Conservation (phyloP, 2,329 filamentous ascomycete genomes). For the Eutypella sp. region DNA sequence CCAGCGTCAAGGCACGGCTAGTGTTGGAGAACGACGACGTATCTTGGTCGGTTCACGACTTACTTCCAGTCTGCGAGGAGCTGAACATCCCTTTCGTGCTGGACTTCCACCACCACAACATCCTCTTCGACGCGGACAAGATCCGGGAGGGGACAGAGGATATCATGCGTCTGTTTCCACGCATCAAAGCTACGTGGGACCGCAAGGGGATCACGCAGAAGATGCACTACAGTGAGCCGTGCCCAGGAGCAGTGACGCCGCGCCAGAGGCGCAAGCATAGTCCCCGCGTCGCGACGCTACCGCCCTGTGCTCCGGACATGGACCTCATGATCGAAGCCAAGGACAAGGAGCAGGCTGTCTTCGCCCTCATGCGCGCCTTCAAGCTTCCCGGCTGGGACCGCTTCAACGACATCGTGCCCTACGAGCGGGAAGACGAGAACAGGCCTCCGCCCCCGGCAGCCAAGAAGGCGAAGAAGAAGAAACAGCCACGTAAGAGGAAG, state of each 20-base stretch:
- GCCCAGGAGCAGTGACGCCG: constrained; percentile 68
- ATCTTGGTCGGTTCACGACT: constrained; percentile 84
- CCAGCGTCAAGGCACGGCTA: constrained; percentile 70
- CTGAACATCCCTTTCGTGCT: constrained; percentile 90
- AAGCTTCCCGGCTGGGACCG: constrained; percentile 74
- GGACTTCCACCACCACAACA: constrained; percentile 95
- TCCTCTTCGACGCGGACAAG: constrained; percentile 69
- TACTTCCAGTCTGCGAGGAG: constrained; percentile 86
- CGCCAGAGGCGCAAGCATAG: constrained; percentile 81
- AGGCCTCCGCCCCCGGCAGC: constrained; percentile 45
- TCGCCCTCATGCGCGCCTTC: constrained; percentile 86
- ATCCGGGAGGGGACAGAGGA: constrained; percentile 81
- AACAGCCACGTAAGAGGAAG: constrained; percentile 29
- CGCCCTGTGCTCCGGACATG: constrained; percentile 77
- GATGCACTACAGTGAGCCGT: constrained; percentile 93
- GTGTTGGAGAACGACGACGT: constrained; percentile 96
- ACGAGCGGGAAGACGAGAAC: constrained; percentile 73
- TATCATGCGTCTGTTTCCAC: constrained; percentile 67
- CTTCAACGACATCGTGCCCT: constrained; percentile 73
- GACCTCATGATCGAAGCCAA: constrained; percentile 99
- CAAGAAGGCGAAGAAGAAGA: constrained; percentile 40
- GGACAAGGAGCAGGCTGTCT: constrained; percentile 94
- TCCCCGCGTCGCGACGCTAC: constrained; percentile 70
- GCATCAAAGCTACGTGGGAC: constrained; percentile 79
- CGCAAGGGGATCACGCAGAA: constrained; percentile 84